These are phyloP conservation scores for Monilinia fructigena DNA, from an alignment of 2,329 filamentous ascomycete species.

Conservation along the genomic window DNA sequence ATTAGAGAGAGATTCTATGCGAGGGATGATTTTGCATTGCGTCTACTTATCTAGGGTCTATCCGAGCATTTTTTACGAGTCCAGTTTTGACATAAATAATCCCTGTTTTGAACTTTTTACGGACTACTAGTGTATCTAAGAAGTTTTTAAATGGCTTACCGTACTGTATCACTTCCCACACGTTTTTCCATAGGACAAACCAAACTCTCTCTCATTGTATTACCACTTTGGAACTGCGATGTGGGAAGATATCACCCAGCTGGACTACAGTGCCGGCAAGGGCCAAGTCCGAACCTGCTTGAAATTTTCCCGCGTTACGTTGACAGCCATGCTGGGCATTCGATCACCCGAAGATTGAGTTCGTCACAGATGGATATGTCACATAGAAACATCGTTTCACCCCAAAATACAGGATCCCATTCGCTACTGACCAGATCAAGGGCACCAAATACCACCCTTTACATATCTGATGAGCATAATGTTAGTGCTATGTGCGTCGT, in stretches of 20 bases:
- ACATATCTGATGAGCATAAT: not conserved
- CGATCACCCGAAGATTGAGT: constrained; percentile 3
- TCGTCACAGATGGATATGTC: constrained; percentile 1
- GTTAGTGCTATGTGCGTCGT: not conserved
- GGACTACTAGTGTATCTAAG: not conserved
- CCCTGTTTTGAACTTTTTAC: too few species aligned
- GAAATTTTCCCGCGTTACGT: not conserved
- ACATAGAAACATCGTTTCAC: not conserved
- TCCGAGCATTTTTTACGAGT: too few species aligned
- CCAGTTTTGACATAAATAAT: too few species aligned
- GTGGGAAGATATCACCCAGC: not conserved
- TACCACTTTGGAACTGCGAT: not conserved
- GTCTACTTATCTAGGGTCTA: too few species aligned
- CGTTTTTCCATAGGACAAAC: not conserved
- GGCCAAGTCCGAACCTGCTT: not conserved
- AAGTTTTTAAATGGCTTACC: not conserved
- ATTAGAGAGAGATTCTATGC: too few species aligned
- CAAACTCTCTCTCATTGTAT: not conserved
- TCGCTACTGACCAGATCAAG: not conserved
- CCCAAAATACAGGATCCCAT: not conserved
- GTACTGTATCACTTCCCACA: not conserved
- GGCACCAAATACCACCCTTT: constrained; percentile 1
- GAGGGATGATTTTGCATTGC: too few species aligned
- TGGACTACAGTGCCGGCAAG: not conserved
- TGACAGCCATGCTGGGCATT: not conserved